These are phyloP conservation scores for Mariannaea sp. DNA, from an alignment of 2,329 filamentous ascomycete species.

Conservation along the genomic window DNA sequence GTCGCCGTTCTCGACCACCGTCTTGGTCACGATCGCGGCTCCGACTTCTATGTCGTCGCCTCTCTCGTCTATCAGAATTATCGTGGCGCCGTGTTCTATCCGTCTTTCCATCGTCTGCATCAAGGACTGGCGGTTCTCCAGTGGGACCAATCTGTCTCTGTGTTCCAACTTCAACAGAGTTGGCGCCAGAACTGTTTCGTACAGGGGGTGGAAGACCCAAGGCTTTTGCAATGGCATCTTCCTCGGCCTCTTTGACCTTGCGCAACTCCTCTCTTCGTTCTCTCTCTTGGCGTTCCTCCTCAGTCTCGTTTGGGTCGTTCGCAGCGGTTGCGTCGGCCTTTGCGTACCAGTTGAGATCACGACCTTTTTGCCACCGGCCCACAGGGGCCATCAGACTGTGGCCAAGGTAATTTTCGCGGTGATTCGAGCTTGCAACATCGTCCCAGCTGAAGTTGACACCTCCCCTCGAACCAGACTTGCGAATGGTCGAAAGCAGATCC, in stretches of 20 bases:
- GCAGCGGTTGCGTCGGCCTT: constrained; percentile 54
- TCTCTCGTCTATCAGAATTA: constrained; percentile 40
- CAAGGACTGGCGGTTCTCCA: constrained; percentile 29
- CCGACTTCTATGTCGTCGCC: constrained; percentile 44
- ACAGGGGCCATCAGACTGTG: constrained; percentile 92
- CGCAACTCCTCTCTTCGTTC: constrained; percentile 78
- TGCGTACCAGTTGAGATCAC: constrained; percentile 68
- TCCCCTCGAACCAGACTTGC: constrained; percentile 88
- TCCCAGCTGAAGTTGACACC: constrained; percentile 97
- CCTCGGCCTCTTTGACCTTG: constrained; percentile 86
- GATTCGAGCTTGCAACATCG: constrained; percentile 82
- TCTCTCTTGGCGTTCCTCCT: constrained; percentile 61
- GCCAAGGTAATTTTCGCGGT: constrained; percentile 88
- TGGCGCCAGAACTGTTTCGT: constrained; percentile 63
- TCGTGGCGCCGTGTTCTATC: constrained; percentile 42
- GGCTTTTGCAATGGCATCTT: constrained; percentile 84
- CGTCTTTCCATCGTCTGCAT: constrained; percentile 33
- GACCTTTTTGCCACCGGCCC: constrained; percentile 86
- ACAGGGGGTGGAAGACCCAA: constrained; percentile 76
- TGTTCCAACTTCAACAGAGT: constrained; percentile 67
- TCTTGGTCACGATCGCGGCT: constrained; percentile 41
- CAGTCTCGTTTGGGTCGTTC: constrained; percentile 59
- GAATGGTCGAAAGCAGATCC: constrained; percentile 92
- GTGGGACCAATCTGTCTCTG: constrained; percentile 44
- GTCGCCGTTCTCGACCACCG: constrained; percentile 37